Conservation (phyloP, 306 rosid species). For the Ochetophila trinervis region DNA sequence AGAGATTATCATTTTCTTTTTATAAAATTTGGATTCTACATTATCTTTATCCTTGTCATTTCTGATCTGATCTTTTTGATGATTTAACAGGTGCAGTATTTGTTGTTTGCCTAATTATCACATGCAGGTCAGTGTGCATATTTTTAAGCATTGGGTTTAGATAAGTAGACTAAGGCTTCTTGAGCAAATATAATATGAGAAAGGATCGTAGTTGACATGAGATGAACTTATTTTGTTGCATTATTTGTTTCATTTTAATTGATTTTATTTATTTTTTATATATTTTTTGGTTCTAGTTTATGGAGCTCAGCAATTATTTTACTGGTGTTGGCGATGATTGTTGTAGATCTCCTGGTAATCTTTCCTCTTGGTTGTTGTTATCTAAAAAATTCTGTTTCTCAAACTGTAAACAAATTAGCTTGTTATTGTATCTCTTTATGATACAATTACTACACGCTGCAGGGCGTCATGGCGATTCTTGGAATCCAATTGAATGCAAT, state of each 20-base stretch:
- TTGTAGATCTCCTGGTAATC: slow-evolving; percentile 87
- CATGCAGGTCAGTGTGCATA: slow-evolving; percentile 67
- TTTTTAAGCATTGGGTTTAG: slow-evolving; percentile 19
- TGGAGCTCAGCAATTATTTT: slow-evolving; percentile 95
- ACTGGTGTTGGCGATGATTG: slow-evolving; percentile 86
- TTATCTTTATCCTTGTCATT: slow-evolving; percentile 4
- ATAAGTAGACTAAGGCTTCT: background rate
- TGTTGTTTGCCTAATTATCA: slow-evolving; percentile 81
- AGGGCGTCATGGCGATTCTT: slow-evolving; percentile 98
- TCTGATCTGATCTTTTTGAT: slow-evolving; percentile 30
- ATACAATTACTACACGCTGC: slow-evolving; percentile 26
- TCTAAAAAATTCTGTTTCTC: slow-evolving; percentile 7
- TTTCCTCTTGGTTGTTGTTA: slow-evolving; percentile 12
- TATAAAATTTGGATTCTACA: background rate
- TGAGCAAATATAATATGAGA: background rate
- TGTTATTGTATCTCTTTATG: slow-evolving; percentile 11
- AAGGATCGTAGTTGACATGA: background rate
- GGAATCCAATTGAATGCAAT: slow-evolving; percentile 91
- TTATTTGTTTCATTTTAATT: background rate
- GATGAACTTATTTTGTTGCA: too few relatives aligned
- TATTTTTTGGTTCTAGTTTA: slow-evolving; percentile 51
- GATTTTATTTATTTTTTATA: background rate
- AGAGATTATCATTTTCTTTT: too few relatives aligned
- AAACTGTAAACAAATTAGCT: background rate
- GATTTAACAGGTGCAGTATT: slow-evolving; percentile 91